These are phyloP conservation scores for Amylostereum areolatum DNA, from an alignment of 1,284 basidiomycete genomes.

Conservation along the genomic window DNA sequence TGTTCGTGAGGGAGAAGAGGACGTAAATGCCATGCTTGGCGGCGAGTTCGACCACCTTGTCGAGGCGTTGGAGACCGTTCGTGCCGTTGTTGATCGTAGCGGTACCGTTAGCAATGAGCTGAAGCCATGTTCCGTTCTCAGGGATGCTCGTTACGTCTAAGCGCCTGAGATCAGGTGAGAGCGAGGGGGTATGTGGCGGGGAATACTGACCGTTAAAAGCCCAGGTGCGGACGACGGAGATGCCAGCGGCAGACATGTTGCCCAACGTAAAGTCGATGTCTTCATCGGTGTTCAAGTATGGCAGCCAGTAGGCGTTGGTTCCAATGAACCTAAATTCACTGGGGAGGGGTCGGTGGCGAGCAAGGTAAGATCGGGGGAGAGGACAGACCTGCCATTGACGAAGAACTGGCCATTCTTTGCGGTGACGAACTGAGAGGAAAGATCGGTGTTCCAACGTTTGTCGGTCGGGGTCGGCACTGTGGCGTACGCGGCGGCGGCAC, in stretches of 20 bases:
- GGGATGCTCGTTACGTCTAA: constrained; percentile 18
- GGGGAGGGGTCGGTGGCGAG: not conserved
- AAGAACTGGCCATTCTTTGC: not conserved
- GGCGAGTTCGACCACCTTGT: constrained; percentile 23
- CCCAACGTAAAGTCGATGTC: constrained; percentile 20
- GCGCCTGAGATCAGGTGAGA: not conserved
- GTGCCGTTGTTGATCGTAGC: constrained; percentile 23
- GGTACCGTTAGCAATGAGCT: constrained; percentile 23
- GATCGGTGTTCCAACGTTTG: not conserved
- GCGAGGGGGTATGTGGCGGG: too few species aligned
- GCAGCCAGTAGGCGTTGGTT: constrained; percentile 50
- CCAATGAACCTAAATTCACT: constrained; percentile 54
- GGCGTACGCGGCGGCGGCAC: constrained; percentile 4
- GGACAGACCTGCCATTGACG: constrained; percentile 8
- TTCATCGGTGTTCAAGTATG: constrained; percentile 16
- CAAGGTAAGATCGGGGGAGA: not conserved
- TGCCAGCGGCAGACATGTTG: constrained; percentile 20
- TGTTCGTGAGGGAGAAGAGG: constrained; percentile 26
- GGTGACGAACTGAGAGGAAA: constrained; percentile 6
- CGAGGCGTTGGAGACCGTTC: constrained; percentile 25
- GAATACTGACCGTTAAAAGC: constrained; percentile 18
- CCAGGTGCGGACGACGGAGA: constrained; percentile 27
- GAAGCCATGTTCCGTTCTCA: constrained; percentile 17
- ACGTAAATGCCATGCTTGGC: constrained; percentile 22
- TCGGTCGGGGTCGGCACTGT: constrained; percentile 3